Evolutionary conservation across 495 filamentous ascomycete species (phyloP).

Genomic region (Xylaria telfairii): DNA sequence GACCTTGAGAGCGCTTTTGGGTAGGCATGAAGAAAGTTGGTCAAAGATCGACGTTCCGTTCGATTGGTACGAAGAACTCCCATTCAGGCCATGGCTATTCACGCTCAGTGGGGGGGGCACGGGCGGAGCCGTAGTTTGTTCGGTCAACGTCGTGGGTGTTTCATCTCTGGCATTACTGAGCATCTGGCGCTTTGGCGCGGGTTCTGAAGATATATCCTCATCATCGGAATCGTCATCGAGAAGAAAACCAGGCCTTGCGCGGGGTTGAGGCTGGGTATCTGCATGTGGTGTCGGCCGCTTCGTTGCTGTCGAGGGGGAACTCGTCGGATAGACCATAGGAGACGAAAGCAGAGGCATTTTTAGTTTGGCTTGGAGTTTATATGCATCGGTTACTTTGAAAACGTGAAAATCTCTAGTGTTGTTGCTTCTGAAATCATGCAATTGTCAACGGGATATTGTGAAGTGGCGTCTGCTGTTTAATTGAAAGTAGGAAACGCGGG

Average conservation of each 20-base stretch:
- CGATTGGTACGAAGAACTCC: slow-evolving; percentile 21
- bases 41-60: slow-evolving; percentile 36
- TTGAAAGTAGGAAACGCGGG: slow-evolving; percentile 19
- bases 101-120: slow-evolving; percentile 13
- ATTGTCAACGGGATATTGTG: background rate
- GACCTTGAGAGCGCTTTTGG: slow-evolving; percentile 48
- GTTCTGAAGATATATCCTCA: slow-evolving; percentile 29
- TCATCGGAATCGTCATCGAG: slow-evolving; percentile 48
- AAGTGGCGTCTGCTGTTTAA: slow-evolving; percentile 19
- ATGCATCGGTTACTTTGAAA: background rate
- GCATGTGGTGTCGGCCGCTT: slow-evolving; percentile 54
- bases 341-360: slow-evolving; percentile 71
- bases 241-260: slow-evolving; percentile 50
- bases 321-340: slow-evolving; percentile 62
- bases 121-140: slow-evolving; percentile 29
- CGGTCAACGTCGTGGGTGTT: slow-evolving; percentile 15
- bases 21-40: slow-evolving; percentile 44
- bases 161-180: slow-evolving; percentile 29
- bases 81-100: slow-evolving; percentile 10
- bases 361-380: slow-evolving; percentile 19
- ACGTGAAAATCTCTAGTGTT: background rate
- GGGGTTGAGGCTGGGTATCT: slow-evolving; percentile 44
- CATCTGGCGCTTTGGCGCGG: slow-evolving; percentile 39
- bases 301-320: slow-evolving; percentile 55
- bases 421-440: background rate